Conservation (phyloP, 1,139 yeast species). For the Kazachstania sp. region DNA sequence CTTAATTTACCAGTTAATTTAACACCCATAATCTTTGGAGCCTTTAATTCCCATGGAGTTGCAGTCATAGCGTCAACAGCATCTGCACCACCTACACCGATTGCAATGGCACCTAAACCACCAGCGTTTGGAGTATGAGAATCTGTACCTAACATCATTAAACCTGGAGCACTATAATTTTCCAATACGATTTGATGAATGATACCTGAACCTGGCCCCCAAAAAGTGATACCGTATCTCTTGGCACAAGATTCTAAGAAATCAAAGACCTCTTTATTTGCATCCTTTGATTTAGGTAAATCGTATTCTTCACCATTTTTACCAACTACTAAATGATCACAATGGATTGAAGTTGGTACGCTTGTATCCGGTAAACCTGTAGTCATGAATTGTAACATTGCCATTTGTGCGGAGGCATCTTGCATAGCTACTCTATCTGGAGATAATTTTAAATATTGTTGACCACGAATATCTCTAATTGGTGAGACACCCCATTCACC, state of each 20-base stretch:
- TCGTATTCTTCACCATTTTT: slow-evolving; percentile 83
- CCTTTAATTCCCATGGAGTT: slow-evolving; percentile 98
- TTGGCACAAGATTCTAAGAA: slow-evolving; percentile 84
- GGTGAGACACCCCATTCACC: slow-evolving; percentile 36
- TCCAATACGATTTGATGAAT: slow-evolving; percentile 96
- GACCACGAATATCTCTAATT: slow-evolving; percentile 53
- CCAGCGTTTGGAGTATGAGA: slow-evolving; percentile 98
- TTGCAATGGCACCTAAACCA: slow-evolving; percentile 93
- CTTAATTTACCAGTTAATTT: slow-evolving; percentile 75
- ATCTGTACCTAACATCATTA: slow-evolving; percentile 94
- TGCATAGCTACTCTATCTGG: slow-evolving; percentile 99
- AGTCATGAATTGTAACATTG: slow-evolving; percentile 91
- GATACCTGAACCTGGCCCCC: slow-evolving; percentile 99
- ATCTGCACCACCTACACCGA: slow-evolving; percentile 99
- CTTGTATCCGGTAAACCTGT: slow-evolving; percentile 80
- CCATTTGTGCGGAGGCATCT: slow-evolving; percentile 99
- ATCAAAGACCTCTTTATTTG: slow-evolving; percentile 89
- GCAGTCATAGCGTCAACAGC: slow-evolving; percentile 96
- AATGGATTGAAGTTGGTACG: slow-evolving; percentile 92
- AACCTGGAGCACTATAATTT: slow-evolving; percentile 90
- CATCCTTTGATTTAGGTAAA: slow-evolving; percentile 62
- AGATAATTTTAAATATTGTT: slow-evolving; percentile 73
- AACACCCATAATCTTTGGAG: slow-evolving; percentile 88
- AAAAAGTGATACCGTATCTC: slow-evolving; percentile 91
- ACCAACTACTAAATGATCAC: slow-evolving; percentile 96